Percentiles rank a stretch among this genome's conserved stretches.
phyloP scores from a whole-genome alignment of 306 rosid species.

The Bauhinia variegata region DNA sequence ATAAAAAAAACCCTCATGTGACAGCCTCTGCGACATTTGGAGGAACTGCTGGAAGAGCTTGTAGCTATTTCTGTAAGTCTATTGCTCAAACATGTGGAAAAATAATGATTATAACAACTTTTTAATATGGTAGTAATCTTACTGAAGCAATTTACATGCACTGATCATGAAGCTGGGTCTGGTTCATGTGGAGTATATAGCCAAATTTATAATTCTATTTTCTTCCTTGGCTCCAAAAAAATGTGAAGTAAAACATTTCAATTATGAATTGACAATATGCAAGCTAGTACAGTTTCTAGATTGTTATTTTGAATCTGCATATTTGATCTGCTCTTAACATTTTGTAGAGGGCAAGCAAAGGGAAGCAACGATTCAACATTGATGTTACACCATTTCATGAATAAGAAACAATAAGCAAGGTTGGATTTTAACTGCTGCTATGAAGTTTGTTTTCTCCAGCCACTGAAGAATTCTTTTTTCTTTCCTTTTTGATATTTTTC shows the following conservation, averaged over 20 bases:
- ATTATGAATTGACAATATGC: slow-evolving; percentile 1
- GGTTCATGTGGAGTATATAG: not conserved
- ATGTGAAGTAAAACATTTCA: not conserved
- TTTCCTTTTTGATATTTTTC: not conserved
- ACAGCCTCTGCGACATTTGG: slow-evolving; percentile 91
- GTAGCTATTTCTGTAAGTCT: slow-evolving; percentile 91
- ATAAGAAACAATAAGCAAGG: slow-evolving; percentile 53
- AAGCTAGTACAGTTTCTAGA: too few relatives aligned
- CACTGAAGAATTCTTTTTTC: slow-evolving; percentile 1
- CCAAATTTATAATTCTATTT: not conserved
- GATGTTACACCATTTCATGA: slow-evolving; percentile 80
- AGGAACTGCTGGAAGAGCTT: slow-evolving; percentile 91
- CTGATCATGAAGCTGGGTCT: not conserved
- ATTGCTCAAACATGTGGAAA: slow-evolving; percentile 5
- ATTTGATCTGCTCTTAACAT: slow-evolving; percentile 29
- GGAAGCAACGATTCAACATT: slow-evolving; percentile 75
- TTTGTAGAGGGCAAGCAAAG: slow-evolving; percentile 81
- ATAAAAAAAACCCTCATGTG: slow-evolving; percentile 24
- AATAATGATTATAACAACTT: slow-evolving; percentile 3
- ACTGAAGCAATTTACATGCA: not conserved
- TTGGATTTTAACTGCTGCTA: slow-evolving; percentile 18
- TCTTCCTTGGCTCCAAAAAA: too few relatives aligned
- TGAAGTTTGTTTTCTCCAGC: slow-evolving; percentile 13
- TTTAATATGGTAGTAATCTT: not conserved
- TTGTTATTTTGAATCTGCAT: slow-evolving; percentile 10